Percentiles rank a stretch among this genome's conserved stretches.
Evolutionary conservation across 805 yeast species (phyloP).

Genomic region (Alloascoidea hylecoeti): DNA sequence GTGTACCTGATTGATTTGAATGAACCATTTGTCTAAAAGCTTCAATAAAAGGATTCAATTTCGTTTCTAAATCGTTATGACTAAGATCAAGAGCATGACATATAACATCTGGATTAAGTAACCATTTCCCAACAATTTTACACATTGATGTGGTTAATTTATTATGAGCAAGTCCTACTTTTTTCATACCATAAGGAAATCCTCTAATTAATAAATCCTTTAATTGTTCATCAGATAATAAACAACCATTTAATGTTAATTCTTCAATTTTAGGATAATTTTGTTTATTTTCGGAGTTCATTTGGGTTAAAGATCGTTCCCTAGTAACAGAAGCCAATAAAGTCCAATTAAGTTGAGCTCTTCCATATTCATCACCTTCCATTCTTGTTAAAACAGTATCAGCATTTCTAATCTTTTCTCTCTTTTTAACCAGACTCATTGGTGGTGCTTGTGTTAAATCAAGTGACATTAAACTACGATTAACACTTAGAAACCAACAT

Average conservation of each 20-base stretch:
- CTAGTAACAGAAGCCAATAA: constrained; percentile 55
- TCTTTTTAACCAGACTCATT: constrained; percentile 5
- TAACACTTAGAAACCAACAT: constrained; percentile 61
- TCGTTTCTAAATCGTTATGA: constrained; percentile 44
- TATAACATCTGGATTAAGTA: constrained; percentile 23
- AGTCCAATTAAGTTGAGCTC: constrained; percentile 78
- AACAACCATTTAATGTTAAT: constrained; percentile 63
- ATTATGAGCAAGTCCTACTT: constrained; percentile 70
- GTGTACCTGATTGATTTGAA: constrained; percentile 8
- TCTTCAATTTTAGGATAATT: constrained; percentile 57
- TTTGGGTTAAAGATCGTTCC: constrained; percentile 47
- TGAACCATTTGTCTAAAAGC: constrained; percentile 6
- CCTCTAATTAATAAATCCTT: constrained; percentile 46
- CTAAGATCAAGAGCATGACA: constrained; percentile 73
- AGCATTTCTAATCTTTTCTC: constrained; percentile 3
- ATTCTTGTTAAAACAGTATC: constrained; percentile 19
- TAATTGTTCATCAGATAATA: constrained; percentile 30
- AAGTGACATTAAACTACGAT: constrained; percentile 38
- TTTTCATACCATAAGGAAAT: constrained; percentile 34
- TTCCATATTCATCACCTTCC: constrained; percentile 20
- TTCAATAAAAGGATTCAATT: constrained; percentile 9
- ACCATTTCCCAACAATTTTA: constrained; percentile 43
- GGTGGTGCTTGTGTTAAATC: constrained; percentile 53
- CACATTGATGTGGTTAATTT: constrained; percentile 49
- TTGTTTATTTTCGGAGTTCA: too few species aligned